Evolutionary conservation across 2,329 filamentous ascomycete genomes (phyloP), one percentile per base, ranked within the genome.

Genomic region (Camillea tinctor): DNA sequence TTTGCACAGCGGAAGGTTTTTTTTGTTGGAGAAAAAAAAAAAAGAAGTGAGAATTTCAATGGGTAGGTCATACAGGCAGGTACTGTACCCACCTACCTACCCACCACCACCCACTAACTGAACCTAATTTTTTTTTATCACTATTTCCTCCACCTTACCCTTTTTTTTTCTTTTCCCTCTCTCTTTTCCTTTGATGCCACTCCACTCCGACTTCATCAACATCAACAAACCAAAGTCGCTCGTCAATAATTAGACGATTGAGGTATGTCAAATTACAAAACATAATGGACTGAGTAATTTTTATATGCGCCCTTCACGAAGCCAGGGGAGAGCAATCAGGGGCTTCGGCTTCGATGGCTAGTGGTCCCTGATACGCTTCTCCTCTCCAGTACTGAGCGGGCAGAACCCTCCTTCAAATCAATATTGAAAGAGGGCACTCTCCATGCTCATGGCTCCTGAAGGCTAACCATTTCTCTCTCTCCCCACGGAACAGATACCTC

Each of bases 361-460:
- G 17, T n/a, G 36, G 64, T 63, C 65, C 64, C 64, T 74, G 86
- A 88, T 86, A 88, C 86, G 81, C 83, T 81, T 81, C 79, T 84
- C 81, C 81, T 81, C 82, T 80, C 79, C 82, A 81, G 80, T 81
- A 85, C 77, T 81, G 86, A 85, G 86, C 86, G 76, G 82, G 86
- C 82, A 88, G 86, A 89, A 88, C 86, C 86, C 86, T 87, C 80
- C 78, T 80, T 79, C 77, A 75, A 73, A 69, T 75, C 67, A 58
- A 64, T 63, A 66, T 70, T 72, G 72, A 70, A n/a, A 70, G 76
- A 84, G 85, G 86, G 86, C 86, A 89, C 86, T 89, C 86, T 88
- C 81, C 84, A 82, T 78, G 86, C 85, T 88, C 80, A 75, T 75
- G 77, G 82, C 82, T 81, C 80, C 77, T 74, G 77, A 83, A 83